A percentile compares a stretch with the other conserved stretches of the same genome.
These are phyloP conservation scores for Solanum hybrid DNA, from an alignment of 305 asterid species.

Conservation along the genomic window DNA sequence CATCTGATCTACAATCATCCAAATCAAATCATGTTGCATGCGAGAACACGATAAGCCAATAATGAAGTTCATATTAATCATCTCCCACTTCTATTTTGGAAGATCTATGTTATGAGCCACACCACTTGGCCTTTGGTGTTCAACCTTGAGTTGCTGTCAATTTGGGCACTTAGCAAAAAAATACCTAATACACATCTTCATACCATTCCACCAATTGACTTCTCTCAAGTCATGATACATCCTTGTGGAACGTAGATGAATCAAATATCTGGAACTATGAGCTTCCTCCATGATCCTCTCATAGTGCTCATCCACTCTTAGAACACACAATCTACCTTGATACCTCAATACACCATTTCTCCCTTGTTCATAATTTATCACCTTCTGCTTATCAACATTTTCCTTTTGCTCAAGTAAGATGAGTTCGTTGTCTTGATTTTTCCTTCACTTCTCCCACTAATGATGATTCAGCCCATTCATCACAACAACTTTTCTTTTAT, in stretches of 20 bases:
- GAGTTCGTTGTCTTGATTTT: neutral
- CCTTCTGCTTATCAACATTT: neutral
- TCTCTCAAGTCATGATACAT: neutral
- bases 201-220: too few species aligned
- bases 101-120: neutral
- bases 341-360: neutral
- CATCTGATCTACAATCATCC: neutral
- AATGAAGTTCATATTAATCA: neutral
- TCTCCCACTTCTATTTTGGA: neutral
- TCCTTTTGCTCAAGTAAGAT: neutral
- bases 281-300: neutral
- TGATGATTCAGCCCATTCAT: neutral
- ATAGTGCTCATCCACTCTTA: neutral
- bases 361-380: neutral
- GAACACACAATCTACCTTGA: neutral
- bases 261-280: neutral
- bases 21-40: neutral
- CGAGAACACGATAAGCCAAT: neutral
- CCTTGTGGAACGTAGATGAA: neutral
- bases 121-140: neutral
- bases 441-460: neutral
- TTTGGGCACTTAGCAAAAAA: too few species aligned
- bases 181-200: too few species aligned
- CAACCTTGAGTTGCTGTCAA: too few species aligned
- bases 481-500: neutral